Evolutionary conservation across 2,329 filamentous ascomycete genomes (phyloP).

Genomic region (Meredithiella fracta): DNA sequence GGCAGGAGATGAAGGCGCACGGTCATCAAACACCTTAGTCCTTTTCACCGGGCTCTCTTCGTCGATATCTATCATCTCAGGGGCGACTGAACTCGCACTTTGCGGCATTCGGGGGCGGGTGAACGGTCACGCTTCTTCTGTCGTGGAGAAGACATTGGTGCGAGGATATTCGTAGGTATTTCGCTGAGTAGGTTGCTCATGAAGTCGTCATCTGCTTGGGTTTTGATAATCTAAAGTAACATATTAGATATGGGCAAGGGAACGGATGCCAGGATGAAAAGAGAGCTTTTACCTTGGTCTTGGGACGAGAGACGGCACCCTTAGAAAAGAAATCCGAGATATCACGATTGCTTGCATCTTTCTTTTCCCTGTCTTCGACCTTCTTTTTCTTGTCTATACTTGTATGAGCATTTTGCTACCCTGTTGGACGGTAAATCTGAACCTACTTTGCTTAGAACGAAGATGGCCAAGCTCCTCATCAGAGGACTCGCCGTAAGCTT

Average conservation of each 20-base stretch:
- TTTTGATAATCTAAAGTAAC: slow-evolving; percentile 46
- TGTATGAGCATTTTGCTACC: not conserved
- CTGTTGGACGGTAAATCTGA: not conserved
- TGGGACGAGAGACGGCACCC: slow-evolving; percentile 49
- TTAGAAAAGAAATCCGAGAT: slow-evolving; percentile 92
- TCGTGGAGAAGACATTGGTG: slow-evolving; percentile 31
- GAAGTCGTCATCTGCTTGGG: slow-evolving; percentile 78
- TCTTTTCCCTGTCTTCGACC: slow-evolving; percentile 70
- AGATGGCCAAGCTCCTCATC: slow-evolving; percentile 39
- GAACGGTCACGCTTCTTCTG: slow-evolving; percentile 50
- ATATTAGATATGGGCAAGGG: slow-evolving; percentile 8
- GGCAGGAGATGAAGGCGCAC: slow-evolving; percentile 29
- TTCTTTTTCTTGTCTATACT: slow-evolving; percentile 72
- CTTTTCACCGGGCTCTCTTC: slow-evolving; percentile 41
- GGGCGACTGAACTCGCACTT: slow-evolving; percentile 68
- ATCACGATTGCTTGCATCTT: slow-evolving; percentile 74
- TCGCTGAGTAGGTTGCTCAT: slow-evolving; percentile 71
- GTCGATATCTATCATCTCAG: slow-evolving; percentile 26
- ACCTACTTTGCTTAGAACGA: not conserved
- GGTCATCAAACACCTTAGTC: slow-evolving; percentile 32
- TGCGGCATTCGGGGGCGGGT: slow-evolving; percentile 50
- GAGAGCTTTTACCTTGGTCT: slow-evolving; percentile 53
- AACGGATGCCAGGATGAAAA: slow-evolving; percentile 12
- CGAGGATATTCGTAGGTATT: slow-evolving; percentile 58
- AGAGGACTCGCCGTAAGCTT: slow-evolving; percentile 53